phyloP scores from a whole-genome alignment of 495 filamentous ascomycete species.

The Neurospora sp. region DNA sequence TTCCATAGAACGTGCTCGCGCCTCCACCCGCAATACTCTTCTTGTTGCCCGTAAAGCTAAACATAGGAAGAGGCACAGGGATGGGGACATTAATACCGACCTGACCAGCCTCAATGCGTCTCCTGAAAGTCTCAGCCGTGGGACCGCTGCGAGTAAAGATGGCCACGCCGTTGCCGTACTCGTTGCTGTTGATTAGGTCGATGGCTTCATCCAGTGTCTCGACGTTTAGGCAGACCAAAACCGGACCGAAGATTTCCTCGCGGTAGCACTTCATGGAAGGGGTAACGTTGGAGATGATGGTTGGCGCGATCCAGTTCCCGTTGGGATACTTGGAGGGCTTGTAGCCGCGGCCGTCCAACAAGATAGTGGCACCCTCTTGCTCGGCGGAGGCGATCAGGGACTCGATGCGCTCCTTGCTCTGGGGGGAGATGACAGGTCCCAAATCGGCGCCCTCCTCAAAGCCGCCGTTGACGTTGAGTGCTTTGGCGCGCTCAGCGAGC shows the following conservation, averaged over 20 bases:
- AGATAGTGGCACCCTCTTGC: conserved; percentile 84
- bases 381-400: conserved; percentile 79
- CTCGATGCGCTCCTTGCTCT: conserved; percentile 86
- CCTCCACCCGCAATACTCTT: conserved; percentile 89
- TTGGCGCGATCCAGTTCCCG: conserved; percentile 92
- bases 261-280: conserved; percentile 88
- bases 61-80: conserved; percentile 85
- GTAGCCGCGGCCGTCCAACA: conserved; percentile 85
- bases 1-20: conserved; percentile 90
- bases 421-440: conserved; percentile 91
- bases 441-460: conserved; percentile 93
- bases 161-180: conserved; percentile 57
- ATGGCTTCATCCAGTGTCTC: conserved; percentile 73
- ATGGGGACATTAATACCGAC: conserved; percentile 80
- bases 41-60: conserved; percentile 98
- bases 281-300: conserved; percentile 89
- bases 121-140: conserved; percentile 50
- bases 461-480: conserved; percentile 82
- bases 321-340: conserved; percentile 89
- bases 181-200: conserved; percentile 53
- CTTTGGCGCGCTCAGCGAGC: conserved; percentile 82
- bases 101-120: conserved; percentile 64
- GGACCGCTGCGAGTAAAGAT: conserved; percentile 55
- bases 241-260: conserved; percentile 96
- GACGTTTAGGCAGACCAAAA: conserved; percentile 76